These are phyloP conservation scores for Leptodontidium sp. DNA, from an alignment of 2,329 filamentous ascomycete genomes.

Conservation along the genomic window DNA sequence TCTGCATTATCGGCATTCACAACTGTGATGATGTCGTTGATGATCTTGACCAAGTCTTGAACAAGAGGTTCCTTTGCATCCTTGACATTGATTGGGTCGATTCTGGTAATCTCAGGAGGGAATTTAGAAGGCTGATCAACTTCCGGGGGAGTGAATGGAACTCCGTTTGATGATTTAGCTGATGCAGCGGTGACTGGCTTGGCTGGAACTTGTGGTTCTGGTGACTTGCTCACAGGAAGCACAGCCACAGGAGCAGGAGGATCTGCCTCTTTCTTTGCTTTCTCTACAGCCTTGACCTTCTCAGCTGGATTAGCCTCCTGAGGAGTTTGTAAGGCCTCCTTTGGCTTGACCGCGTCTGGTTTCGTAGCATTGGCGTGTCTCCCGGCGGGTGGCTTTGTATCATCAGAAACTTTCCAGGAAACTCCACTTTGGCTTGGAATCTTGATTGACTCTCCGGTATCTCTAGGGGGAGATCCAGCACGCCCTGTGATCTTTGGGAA, in stretches of 20 bases:
- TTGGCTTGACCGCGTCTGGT: slow-evolving; percentile 37
- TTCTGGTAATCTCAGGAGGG: slow-evolving; percentile 68
- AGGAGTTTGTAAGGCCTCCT: slow-evolving; percentile 43
- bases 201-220: slow-evolving; percentile 35
- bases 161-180: slow-evolving; percentile 21
- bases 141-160: slow-evolving; percentile 59
- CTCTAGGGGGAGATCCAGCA: slow-evolving; percentile 48
- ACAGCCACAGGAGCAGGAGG: slow-evolving; percentile 36
- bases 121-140: slow-evolving; percentile 71
- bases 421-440: slow-evolving; percentile 88
- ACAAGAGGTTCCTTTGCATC: slow-evolving; percentile 86
- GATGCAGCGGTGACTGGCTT: slow-evolving; percentile 30
- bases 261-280: slow-evolving; percentile 47
- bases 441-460: slow-evolving; percentile 75
- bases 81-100: slow-evolving; percentile 79
- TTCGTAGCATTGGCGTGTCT: slow-evolving; percentile 67
- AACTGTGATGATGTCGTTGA: slow-evolving; percentile 95
- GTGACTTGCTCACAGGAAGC: slow-evolving; percentile 34
- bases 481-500: slow-evolving; percentile 65
- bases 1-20: slow-evolving; percentile 87
- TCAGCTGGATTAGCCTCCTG: slow-evolving; percentile 41
- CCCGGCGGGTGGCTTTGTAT: slow-evolving; percentile 58
- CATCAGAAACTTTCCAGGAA: slow-evolving; percentile 78
- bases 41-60: slow-evolving; percentile 91
- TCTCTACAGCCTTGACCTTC: slow-evolving; percentile 47